Conservation (phyloP, 495 filamentous ascomycete species). For the Tuber calosporum region DNA sequence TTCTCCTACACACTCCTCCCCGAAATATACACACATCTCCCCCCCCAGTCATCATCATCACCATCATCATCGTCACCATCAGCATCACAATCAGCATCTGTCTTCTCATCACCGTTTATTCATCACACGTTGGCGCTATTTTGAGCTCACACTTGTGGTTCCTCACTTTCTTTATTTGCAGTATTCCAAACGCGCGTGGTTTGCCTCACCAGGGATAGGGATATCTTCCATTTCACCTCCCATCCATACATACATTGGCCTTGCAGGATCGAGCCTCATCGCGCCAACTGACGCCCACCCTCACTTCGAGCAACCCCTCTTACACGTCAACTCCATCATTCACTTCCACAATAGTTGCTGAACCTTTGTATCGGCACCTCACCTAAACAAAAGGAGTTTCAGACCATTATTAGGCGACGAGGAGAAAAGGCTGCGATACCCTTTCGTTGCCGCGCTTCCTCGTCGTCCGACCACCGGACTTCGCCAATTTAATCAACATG, state of each 20-base stretch:
- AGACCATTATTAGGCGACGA: slow-evolving; percentile 31
- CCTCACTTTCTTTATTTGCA: slow-evolving; percentile 16
- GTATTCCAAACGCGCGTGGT: slow-evolving; percentile 36
- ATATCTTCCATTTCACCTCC: slow-evolving; percentile 30
- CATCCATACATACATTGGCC: slow-evolving; percentile 22
- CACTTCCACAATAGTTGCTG: slow-evolving; percentile 34
- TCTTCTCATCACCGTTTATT: slow-evolving; percentile 24
- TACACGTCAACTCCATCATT: slow-evolving; percentile 30
- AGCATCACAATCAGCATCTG: slow-evolving; percentile 26
- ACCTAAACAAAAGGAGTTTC: slow-evolving; percentile 24
- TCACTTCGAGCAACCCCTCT: slow-evolving; percentile 21
- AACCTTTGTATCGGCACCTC: slow-evolving; percentile 23
- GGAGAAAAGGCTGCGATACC: slow-evolving; percentile 37
- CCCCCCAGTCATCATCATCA: slow-evolving; percentile 22
- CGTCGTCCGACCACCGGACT: slow-evolving; percentile 26
- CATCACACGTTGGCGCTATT: slow-evolving; percentile 23
- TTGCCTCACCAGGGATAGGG: slow-evolving; percentile 33
- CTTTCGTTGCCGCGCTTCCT: slow-evolving; percentile 36
- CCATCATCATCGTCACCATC: slow-evolving; percentile 29
- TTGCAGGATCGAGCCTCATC: slow-evolving; percentile 35
- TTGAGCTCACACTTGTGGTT: slow-evolving; percentile 14
- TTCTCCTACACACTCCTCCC: slow-evolving; percentile 19
- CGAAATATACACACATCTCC: slow-evolving; percentile 25
- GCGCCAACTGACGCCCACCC: slow-evolving; percentile 32
- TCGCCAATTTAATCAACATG: slow-evolving; percentile 49